Evolutionary conservation across 257 asterid species (phyloP), one percentile per base, ranked within the genome.

Genomic region (Solanum virginianum): DNA sequence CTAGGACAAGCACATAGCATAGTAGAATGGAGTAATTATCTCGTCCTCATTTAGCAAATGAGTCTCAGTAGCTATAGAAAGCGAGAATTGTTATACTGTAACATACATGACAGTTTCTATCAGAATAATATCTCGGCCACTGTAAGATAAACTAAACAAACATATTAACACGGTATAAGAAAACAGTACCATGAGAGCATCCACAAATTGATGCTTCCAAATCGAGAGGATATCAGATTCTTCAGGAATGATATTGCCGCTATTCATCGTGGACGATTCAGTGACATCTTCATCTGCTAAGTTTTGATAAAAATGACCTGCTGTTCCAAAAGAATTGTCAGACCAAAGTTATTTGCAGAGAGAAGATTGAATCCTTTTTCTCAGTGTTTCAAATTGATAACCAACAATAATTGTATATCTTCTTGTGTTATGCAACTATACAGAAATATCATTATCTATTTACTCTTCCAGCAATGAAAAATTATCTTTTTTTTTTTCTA

Each of bases 201-300:
- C 94, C 80, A 88, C 43, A 82, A 94, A 94, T 89, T 94, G 98
- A 89, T 91, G 92, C 92, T 89, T 94, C 98, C 98, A 95, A 84
- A 92, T 90, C 60, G 87, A 83, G 83, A 87, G 86, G 47, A 93
- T 49, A 86, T 79, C 63, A 55, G 88, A 88, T 68, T 91, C 90
- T 87, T 86, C 84, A 11, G 86, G 87, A 86, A 60, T 60, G 57
- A 14, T 16, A 56, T 88, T 89, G 80, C 80, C 87, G 60, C 68
- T 86, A 66, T 87, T 82, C 74, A 80, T 89, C 22, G 89, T 83
- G 88, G 92, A 88, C 77, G 88, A 87, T 79, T 90, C 90, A 81
- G 87, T 84, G 83, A 86, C 65, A 54, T 90, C 91, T 86, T 88
- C 80, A 39, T 15, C 85, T 80, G 91, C 88, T 90, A 91, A 88